These are phyloP conservation scores for Amanita molliuscula DNA, from an alignment of 768 basidiomycete species.

Conservation along the genomic window DNA sequence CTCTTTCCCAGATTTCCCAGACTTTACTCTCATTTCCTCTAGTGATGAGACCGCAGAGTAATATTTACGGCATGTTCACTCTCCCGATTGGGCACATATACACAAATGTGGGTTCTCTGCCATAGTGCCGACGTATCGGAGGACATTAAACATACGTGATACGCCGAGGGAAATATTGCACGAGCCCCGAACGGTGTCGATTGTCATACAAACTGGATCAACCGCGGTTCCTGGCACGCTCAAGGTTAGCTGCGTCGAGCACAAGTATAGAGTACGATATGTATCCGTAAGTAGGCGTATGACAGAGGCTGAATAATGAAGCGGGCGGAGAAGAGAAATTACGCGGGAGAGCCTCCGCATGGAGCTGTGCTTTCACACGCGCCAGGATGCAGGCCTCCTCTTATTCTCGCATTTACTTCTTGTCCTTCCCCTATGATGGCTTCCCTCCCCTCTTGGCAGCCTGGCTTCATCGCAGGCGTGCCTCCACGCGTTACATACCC, in stretches of 20 bases:
- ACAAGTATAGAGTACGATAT: too few relatives aligned
- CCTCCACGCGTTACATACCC: slow-evolving; percentile 30
- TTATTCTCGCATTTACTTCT: neutral
- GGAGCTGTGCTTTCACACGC: too few relatives aligned
- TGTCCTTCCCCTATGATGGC: neutral
- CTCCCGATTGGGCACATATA: slow-evolving; percentile 10
- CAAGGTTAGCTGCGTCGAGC: neutral
- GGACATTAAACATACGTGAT: slow-evolving; percentile 3
- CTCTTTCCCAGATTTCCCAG: neutral
- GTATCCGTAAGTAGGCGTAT: too few relatives aligned
- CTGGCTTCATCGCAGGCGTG: slow-evolving; percentile 3
- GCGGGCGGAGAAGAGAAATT: too few relatives aligned
- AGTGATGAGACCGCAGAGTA: slow-evolving; percentile 3
- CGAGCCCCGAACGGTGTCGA: neutral
- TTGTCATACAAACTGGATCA: neutral
- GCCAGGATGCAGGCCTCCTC: too few relatives aligned
- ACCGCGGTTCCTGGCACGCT: neutral
- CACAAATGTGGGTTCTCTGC: slow-evolving; percentile 1
- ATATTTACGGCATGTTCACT: slow-evolving; percentile 8
- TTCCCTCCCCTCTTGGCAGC: neutral
- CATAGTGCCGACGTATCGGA: neutral
- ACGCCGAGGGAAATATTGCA: neutral
- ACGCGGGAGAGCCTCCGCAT: too few relatives aligned
- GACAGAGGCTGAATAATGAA: too few relatives aligned
- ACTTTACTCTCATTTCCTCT: neutral